Base-by-base conservation (phyloP, 148 eudicot species). In the Nyssa sinensis region DNA sequence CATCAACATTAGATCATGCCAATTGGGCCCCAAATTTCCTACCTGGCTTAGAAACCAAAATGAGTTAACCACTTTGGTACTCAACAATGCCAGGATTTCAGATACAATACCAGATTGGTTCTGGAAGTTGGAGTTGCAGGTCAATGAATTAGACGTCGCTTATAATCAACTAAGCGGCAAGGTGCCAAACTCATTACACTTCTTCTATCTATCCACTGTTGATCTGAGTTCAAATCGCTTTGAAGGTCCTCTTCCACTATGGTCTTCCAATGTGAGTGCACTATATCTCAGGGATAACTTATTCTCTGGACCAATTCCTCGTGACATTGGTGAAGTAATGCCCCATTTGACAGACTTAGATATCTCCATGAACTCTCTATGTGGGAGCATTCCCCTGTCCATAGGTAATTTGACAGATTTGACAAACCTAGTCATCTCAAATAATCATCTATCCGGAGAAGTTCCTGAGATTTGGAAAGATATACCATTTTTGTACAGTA, bases 1-100 rank as follows among this genome's bases (percentile, higher is more conserved):
- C 25, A 6, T 72, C 37, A 39, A 32, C 10, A 39, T 62, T 5
- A 66, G 63, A 11, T 24, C 58, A 25, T 44, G 75, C 37, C 31
- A 62, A 41, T 41, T 72, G 12, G 75, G 75, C n/a, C 67, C 75
- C n/a, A 30, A 28, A 25, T 72, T 72, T 44, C 75, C 75, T 1
- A 28, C 12, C 2, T 72, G 32, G 53, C 58, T 72, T 3, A 37
- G 27, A 24, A 62, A 62, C 16, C 75, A 72, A 28, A 62, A 16
- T 16, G 67, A 41, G 7, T 37, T 72, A 7, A 39, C 4, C 32
- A 37, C 27, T 27, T 11, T 62, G 6, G 62, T 62, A 3, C 33
- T 72, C 67, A 62, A 39, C 39, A 34, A 32, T 21, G 58, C 67
- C 7, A 7, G 57, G 35, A 72, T 72, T 62, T 37, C 67, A 7